A percentile compares a stretch with the other conserved stretches of the same genome.
Conservation (phyloP, 768 basidiomycete genomes). For the Tylopilus balloui region DNA sequence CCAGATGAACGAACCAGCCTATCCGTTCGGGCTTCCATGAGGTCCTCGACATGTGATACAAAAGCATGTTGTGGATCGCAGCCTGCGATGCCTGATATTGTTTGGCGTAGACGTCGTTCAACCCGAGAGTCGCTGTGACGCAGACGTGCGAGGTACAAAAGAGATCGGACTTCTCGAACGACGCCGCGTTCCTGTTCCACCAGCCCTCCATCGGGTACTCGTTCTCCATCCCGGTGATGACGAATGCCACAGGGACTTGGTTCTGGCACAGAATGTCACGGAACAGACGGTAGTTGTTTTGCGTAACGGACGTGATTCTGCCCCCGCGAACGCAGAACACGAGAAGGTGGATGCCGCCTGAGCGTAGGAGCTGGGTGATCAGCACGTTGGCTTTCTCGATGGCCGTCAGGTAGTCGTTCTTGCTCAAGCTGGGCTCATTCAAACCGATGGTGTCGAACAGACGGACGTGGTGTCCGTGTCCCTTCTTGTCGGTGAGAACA, state of each 20-base stretch:
- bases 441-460: slow-evolving; percentile 33
- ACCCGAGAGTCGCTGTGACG: slow-evolving; percentile 33
- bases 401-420: slow-evolving; percentile 19
- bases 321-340: slow-evolving; percentile 33
- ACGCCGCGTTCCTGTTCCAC: slow-evolving; percentile 30
- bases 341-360: slow-evolving; percentile 27
- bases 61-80: slow-evolving; percentile 21
- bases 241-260: slow-evolving; percentile 29
- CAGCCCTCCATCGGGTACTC: slow-evolving; percentile 29
- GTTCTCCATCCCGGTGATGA: slow-evolving; percentile 31
- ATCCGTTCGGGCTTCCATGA: slow-evolving; percentile 21
- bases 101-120: slow-evolving; percentile 14
- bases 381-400: slow-evolving; percentile 30
- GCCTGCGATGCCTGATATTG: slow-evolving; percentile 32
- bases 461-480: slow-evolving; percentile 12
- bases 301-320: slow-evolving; percentile 23
- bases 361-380: slow-evolving; percentile 26
- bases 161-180: slow-evolving; percentile 22
- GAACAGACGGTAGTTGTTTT: slow-evolving; percentile 29
- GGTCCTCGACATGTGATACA: slow-evolving; percentile 9
- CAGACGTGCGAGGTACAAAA: slow-evolving; percentile 35
- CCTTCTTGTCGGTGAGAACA: slow-evolving; percentile 11
- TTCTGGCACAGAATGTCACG: slow-evolving; percentile 25
- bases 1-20: slow-evolving; percentile 22
- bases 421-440: slow-evolving; percentile 23